Evolutionary conservation across 495 filamentous ascomycete species (phyloP).

Genomic region (Penicillium verhagenii): DNA sequence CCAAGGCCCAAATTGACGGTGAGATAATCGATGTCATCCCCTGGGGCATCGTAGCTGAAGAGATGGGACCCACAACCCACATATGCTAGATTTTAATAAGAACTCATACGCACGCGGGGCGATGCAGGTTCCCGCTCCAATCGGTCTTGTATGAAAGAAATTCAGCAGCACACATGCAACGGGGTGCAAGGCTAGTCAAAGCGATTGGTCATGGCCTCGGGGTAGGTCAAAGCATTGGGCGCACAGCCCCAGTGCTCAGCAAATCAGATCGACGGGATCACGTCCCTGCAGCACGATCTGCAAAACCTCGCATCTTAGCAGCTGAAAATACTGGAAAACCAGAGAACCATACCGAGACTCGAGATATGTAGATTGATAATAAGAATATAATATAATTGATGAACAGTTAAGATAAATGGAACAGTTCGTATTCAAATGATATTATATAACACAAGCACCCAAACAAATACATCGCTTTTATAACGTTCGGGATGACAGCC

Average conservation of each 20-base stretch:
- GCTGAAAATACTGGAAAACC: not conserved
- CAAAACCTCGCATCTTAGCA: not conserved
- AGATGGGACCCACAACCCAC: not conserved
- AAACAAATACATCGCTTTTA: conserved; percentile 30
- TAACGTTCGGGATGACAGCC: conserved; percentile 14
- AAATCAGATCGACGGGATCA: not conserved
- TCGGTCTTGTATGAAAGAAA: conserved; percentile 1
- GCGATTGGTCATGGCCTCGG: not conserved
- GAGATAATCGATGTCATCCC: no score
- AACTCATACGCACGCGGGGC: conserved; percentile 4
- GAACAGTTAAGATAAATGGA: not conserved
- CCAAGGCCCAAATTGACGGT: not conserved
- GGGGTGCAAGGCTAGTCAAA: not conserved
- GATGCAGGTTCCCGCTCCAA: conserved; percentile 4
- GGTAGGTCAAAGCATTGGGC: not conserved
- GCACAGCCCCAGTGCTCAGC: conserved; percentile 9
- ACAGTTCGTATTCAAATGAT: conserved; percentile 15
- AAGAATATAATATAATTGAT: no score
- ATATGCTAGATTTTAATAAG: not conserved
- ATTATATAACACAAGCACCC: conserved; percentile 26
- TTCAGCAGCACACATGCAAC: no score
- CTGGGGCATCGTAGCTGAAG: not conserved
- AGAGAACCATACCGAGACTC: no score
- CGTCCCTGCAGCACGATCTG: not conserved
- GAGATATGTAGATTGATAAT: not conserved